Percentiles rank a stretch among this genome's conserved stretches.
These are phyloP conservation scores for Paramecium tetraurelia DNA, from an alignment of 73 alveolate species.

Conservation along the genomic window DNA sequence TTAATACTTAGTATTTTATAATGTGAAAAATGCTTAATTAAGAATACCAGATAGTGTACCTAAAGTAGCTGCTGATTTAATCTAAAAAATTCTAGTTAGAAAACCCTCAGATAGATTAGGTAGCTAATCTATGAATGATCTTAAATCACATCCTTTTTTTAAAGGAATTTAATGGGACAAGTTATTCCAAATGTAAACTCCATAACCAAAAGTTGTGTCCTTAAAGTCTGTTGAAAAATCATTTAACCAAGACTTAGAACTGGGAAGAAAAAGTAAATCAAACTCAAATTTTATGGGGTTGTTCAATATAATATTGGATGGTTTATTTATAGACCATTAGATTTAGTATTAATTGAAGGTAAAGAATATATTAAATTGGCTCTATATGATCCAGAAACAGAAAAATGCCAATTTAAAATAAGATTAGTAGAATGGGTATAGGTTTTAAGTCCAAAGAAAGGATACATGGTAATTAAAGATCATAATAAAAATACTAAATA, in stretches of 20 bases:
- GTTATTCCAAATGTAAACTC: neutral
- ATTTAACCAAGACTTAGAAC: conserved; percentile 11
- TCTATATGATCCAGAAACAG: conserved; percentile 43
- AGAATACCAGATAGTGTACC: conserved; percentile 52
- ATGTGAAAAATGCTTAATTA: conserved; percentile 1
- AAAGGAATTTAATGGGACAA: conserved; percentile 46
- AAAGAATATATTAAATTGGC: conserved; percentile 51
- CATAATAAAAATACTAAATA: neutral
- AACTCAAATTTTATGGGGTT: conserved; percentile 30
- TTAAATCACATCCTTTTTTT: conserved; percentile 52
- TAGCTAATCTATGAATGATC: neutral
- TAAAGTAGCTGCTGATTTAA: conserved; percentile 37
- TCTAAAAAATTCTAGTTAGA: conserved; percentile 19
- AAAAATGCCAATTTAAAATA: neutral
- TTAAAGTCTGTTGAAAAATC: neutral
- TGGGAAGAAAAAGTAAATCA: conserved; percentile 31
- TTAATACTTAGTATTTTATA: conserved; percentile 7
- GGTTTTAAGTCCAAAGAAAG: neutral
- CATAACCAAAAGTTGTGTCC: conserved; percentile 13
- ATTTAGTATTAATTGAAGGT: conserved; percentile 19
- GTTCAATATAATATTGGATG: conserved; percentile 43
- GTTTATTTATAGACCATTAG: conserved; percentile 56
- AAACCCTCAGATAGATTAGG: conserved; percentile 53
- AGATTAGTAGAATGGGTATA: neutral
- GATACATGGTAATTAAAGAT: neutral